Base-by-base conservation (phyloP, 129 eudicot genomes). In the Arctium lappa region DNA sequence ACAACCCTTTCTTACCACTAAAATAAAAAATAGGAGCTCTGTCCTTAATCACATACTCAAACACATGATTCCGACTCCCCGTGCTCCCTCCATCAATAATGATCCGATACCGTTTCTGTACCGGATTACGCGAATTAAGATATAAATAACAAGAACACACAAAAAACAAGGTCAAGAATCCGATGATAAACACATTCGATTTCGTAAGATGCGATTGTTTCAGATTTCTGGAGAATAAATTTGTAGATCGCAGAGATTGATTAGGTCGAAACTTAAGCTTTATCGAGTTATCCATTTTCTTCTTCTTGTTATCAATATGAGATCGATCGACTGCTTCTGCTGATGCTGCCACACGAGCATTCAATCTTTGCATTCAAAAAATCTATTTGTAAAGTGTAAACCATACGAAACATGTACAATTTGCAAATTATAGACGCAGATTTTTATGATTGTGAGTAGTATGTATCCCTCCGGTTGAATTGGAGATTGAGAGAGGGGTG, bases 51-150 rank as follows among this genome's bases (percentile, higher is more conserved):
- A 74, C 69, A 72, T 90, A 95, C 89, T 88, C 86, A 72, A 95
- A 95, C 63, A 95, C 93, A 62, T 95, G 98, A 34, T 91, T 84
- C 62, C 99, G 81, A 7, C 93, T 84, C 50, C 99, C 99, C 1
- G 99, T 93, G 40, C 99, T 95, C 3, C 99, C 99, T 13, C 99
- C 97, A 38, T 95, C 99, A 34, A 93, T 95, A 69, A 95, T 86
- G n/a, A 93, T 72, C 16, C 88, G 87, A 29, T 82, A 91, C 2
- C 63, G 78, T 6, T 80, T 48, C 33, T 16, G 53, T 0, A 73
- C 22, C 60, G 63, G 32, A 71, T 11, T 56, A 16, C 42, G 31
- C 13, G 85, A 80, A 79, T 76, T 72, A 5, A 87, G 10, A 34
- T 89, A 83, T 0, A 86, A 5, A 75, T 74, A 88, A 77, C 79